phyloP scores from a whole-genome alignment of 306 rosid species.

The Cajanus cajan region DNA sequence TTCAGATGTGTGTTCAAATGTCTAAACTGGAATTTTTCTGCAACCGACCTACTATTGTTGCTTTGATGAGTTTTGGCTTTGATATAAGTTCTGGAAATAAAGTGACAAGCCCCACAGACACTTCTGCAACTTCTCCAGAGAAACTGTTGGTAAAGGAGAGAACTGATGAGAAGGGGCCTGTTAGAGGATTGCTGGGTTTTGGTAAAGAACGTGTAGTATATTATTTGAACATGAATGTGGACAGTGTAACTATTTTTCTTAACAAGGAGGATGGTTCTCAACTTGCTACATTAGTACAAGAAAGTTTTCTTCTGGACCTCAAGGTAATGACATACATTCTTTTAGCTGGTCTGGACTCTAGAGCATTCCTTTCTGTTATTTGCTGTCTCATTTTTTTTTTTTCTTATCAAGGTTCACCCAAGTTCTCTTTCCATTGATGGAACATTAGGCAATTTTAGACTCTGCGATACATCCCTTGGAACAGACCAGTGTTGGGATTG shows the following conservation, averaged over 20 bases:
- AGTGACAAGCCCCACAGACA: slow-evolving; percentile 36
- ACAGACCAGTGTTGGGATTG: slow-evolving; percentile 82
- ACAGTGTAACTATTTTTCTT: slow-evolving; percentile 83
- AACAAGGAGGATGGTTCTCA: slow-evolving; percentile 94
- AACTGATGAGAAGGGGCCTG: slow-evolving; percentile 66
- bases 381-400: slow-evolving; percentile 18
- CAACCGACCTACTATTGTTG: slow-evolving; percentile 91
- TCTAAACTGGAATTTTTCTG: slow-evolving; percentile 86
- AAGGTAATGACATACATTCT: slow-evolving; percentile 57
- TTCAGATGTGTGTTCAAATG: slow-evolving; percentile 89
- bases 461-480: slow-evolving; percentile 80
- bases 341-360: neutral
- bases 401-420: slow-evolving; percentile 73
- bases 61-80: slow-evolving; percentile 79
- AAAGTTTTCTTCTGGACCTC: slow-evolving; percentile 78
- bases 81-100: slow-evolving; percentile 60
- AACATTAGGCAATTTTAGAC: slow-evolving; percentile 87
- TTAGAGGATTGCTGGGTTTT: slow-evolving; percentile 83
- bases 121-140: slow-evolving; percentile 41
- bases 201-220: slow-evolving; percentile 87
- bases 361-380: neutral
- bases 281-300: slow-evolving; percentile 88
- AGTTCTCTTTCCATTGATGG: slow-evolving; percentile 93
- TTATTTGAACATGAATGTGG: slow-evolving; percentile 83
- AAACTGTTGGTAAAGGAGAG: slow-evolving; percentile 53